Conservation (phyloP, 345 rosid genomes). For the Eucalyptus pauciflora region DNA sequence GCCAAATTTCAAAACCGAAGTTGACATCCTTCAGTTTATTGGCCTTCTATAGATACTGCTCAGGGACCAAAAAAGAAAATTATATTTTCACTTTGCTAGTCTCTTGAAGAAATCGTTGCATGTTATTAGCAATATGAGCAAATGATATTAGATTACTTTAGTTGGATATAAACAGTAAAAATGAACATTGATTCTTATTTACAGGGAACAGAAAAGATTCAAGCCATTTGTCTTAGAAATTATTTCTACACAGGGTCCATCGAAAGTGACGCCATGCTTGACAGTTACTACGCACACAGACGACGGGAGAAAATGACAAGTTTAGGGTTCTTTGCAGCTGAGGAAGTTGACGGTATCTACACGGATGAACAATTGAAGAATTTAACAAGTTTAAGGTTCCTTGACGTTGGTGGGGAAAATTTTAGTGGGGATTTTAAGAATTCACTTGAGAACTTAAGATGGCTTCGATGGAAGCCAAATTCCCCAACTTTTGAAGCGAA, state of each 20-base stretch:
- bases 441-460: no score
- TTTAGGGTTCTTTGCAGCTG: no score
- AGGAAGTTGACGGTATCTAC: no score
- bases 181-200: background rate
- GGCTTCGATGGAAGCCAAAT: fast-evolving
- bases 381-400: no score
- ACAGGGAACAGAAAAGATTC: background rate
- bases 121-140: background rate
- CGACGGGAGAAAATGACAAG: no score
- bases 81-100: background rate
- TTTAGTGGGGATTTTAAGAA: no score
- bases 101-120: background rate
- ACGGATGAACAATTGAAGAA: no score
- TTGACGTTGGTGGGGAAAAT: fast-evolving
- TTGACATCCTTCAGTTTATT: background rate
- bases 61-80: background rate
- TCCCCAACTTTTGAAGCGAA: no score
- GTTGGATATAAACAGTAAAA: background rate
- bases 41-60: background rate
- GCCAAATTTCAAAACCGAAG: background rate
- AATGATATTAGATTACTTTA: background rate
- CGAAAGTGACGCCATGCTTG: fast-evolving
- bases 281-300: no score
- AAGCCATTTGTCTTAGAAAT: background rate
- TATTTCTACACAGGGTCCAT: fast-evolving